Base-by-base conservation (phyloP, 768 basidiomycete genomes). In the Udeniomyces megalosporus region DNA sequence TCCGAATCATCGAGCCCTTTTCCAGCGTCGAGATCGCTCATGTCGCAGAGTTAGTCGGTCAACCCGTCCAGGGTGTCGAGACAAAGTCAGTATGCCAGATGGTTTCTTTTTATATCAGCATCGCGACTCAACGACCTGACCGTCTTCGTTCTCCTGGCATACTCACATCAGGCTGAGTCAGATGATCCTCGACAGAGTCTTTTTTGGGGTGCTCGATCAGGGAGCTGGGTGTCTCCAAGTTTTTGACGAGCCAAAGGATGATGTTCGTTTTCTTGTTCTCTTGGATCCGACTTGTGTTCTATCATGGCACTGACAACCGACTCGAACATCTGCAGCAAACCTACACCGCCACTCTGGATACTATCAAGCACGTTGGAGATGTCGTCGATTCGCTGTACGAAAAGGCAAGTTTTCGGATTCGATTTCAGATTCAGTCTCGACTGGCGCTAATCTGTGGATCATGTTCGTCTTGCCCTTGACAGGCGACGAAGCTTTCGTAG, bases 181-280 rank as follows among this genome's bases (percentile, higher is more conserved):
- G 72, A 97, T 99, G 93, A 99, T 97, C 66, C 77, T 96, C 42
- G 93, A 96, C 75, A 92, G 92, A 68, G 82, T 92, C 1, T 81
- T 97, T 66, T 81, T 88, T 66, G 93, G 93, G 5, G 91, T 99
- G 1, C 78, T 99, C n/a, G 93, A 97, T 72, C 93, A 97, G 72
- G 90, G 89, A 29, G 80, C 88, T 2, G 91, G 91, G 0, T 91
- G 90, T 69, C 75, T 96, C 53, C 76, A 95, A 55, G 82, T 97
- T n/a, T 96, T 86, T 65, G 88, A 95, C 61, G 78, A 88, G 72
- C 81, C 82, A 1, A 85, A 87, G 69, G 81, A 81, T 14, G 90
- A 95, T 74, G 89, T 89, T 69, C 61, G 86, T 79, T 3, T 31
- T 61, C 60, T 28, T 42, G 61, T 57, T 42, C 38, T 42, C 17